These are phyloP conservation scores for Lentinula detonsa DNA, from an alignment of 768 basidiomycete species.

Conservation along the genomic window DNA sequence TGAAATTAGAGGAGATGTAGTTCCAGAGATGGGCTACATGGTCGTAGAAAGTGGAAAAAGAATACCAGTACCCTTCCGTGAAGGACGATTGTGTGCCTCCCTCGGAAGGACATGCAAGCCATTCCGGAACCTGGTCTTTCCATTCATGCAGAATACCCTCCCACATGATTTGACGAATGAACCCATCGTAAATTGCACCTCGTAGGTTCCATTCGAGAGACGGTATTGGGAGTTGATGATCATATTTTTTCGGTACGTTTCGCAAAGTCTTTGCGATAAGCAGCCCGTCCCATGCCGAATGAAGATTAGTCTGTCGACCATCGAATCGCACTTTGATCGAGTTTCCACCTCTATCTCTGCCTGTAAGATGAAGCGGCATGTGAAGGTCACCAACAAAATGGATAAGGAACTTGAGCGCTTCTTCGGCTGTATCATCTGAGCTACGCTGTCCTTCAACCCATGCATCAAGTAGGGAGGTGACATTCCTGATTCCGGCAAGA, in stretches of 20 bases:
- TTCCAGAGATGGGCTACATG: slow-evolving; percentile 10
- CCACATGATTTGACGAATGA: slow-evolving; percentile 80
- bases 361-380: slow-evolving; percentile 88
- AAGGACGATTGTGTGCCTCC: slow-evolving; percentile 8
- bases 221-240: slow-evolving; percentile 59
- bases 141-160: slow-evolving; percentile 76
- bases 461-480: slow-evolving; percentile 53
- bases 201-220: slow-evolving; percentile 63
- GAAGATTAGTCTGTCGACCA: slow-evolving; percentile 68
- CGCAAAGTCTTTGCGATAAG: slow-evolving; percentile 83
- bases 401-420: slow-evolving; percentile 87
- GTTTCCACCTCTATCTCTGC: slow-evolving; percentile 86
- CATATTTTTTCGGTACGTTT: slow-evolving; percentile 69
- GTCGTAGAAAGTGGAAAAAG: background rate
- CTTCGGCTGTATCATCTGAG: slow-evolving; percentile 42
- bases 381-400: slow-evolving; percentile 95
- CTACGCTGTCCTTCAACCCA: slow-evolving; percentile 28
- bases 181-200: slow-evolving; percentile 82
- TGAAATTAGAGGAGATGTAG: slow-evolving; percentile 2
- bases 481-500: slow-evolving; percentile 73
- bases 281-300: slow-evolving; percentile 81
- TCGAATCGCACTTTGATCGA: slow-evolving; percentile 70
- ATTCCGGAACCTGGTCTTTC: slow-evolving; percentile 48
- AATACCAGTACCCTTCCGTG: slow-evolving; percentile 1
- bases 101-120: slow-evolving; percentile 60